These are phyloP conservation scores for Apiosordaria backusii DNA, from an alignment of 495 filamentous ascomycete species.

Conservation along the genomic window DNA sequence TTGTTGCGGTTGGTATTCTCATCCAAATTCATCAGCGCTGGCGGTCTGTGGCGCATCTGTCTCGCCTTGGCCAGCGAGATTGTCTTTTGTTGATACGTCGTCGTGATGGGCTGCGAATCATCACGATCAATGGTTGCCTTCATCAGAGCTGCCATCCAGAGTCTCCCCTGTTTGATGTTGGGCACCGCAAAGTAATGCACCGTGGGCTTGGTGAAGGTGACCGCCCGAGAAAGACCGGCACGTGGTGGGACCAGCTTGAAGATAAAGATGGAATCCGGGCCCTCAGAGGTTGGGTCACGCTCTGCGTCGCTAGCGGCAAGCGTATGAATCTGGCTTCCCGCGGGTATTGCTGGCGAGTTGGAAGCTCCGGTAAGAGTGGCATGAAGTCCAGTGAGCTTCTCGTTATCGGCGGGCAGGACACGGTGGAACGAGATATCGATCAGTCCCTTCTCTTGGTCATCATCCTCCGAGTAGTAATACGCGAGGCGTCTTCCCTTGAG, in stretches of 20 bases:
- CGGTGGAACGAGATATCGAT: constrained; percentile 98
- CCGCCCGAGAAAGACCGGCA: constrained; percentile 78
- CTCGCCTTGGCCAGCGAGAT: constrained; percentile 82
- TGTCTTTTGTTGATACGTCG: constrained; percentile 92
- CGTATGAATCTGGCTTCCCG: constrained; percentile 58
- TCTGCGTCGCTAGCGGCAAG: constrained; percentile 43
- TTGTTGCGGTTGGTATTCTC: constrained; percentile 43
- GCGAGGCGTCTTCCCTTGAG: constrained; percentile 85
- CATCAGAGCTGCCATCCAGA: constrained; percentile 99
- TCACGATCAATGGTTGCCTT: constrained; percentile 98
- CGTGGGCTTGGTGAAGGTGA: constrained; percentile 95
- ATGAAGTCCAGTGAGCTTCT: constrained; percentile 83
- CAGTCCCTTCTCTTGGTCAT: constrained; percentile 86
- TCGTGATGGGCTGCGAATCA: constrained; percentile 68
- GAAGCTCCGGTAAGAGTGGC: constrained; percentile 87
- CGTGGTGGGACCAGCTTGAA: constrained; percentile 97
- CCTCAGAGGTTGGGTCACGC: constrained; percentile 38
- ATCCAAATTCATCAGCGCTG: constrained; percentile 73
- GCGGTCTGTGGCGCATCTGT: constrained; percentile 79
- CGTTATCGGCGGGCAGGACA: constrained; percentile 91
- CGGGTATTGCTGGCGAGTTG: constrained; percentile 68
- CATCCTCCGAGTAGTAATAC: constrained; percentile 93
- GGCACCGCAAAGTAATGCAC: constrained; percentile 98
- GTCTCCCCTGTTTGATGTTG: constrained; percentile 76
- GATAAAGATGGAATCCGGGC: constrained; percentile 73